Evolutionary conservation across 2,329 filamentous ascomycete species (phyloP).

Genomic region (Fusarium pseudograminearum): DNA sequence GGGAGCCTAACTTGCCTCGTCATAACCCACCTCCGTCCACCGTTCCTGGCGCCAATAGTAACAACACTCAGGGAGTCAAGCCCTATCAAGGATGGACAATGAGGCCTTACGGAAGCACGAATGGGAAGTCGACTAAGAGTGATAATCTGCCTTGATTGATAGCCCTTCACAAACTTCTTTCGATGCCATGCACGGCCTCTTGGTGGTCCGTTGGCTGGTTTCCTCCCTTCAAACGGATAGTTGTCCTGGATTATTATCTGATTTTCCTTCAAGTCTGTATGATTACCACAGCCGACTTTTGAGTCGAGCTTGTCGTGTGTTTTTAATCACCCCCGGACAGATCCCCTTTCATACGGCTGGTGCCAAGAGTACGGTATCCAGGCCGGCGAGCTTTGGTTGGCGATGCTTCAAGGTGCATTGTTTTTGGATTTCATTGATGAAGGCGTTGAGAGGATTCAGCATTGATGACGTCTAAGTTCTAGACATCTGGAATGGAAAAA

Average conservation of each 20-base stretch:
- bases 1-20: constrained; percentile 49
- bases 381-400: constrained; percentile 2
- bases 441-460: constrained; percentile 31
- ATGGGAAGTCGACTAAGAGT: constrained; percentile 49
- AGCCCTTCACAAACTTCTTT: neutral
- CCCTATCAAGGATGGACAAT: constrained; percentile 56
- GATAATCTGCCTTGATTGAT: constrained; percentile 51
- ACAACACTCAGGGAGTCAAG: constrained; percentile 49
- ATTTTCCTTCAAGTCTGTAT: constrained; percentile 18
- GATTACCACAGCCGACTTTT: constrained; percentile 20
- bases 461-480: constrained; percentile 29
- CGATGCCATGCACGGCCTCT: neutral
- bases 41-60: constrained; percentile 50
- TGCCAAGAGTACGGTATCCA: constrained; percentile 5
- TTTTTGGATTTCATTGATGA: constrained; percentile 17
- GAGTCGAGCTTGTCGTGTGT: neutral
- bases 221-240: constrained; percentile 37
- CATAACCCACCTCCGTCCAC: constrained; percentile 51
- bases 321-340: neutral
- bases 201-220: neutral
- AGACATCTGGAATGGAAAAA: constrained; percentile 30
- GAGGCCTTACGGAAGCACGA: constrained; percentile 53
- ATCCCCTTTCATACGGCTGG: neutral
- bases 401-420: constrained; percentile 3
- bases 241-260: constrained; percentile 36